Conservation (phyloP, 2,329 filamentous ascomycete species). For the Hyphodiscus sp. region DNA sequence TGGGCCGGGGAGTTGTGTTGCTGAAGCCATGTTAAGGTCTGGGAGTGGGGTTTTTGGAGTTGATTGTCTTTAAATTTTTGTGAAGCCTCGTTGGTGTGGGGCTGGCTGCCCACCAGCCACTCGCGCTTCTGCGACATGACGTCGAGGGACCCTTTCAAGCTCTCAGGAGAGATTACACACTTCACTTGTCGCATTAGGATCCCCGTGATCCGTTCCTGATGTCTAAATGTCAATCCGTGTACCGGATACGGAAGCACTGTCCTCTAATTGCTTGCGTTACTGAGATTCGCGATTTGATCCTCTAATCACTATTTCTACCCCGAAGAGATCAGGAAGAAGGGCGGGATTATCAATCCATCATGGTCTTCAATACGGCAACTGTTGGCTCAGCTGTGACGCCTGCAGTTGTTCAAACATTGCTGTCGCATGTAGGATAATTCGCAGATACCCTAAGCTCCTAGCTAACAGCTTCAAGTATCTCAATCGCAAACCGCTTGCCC, state of each 20-base stretch:
- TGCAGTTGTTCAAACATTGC: conserved; percentile 76
- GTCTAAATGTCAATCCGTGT: conserved; percentile 4
- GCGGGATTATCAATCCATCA: conserved; percentile 8
- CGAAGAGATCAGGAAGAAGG: not conserved
- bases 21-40: conserved; percentile 17
- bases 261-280: not conserved
- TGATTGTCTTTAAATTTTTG: conserved; percentile 10
- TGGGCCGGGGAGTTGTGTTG: conserved; percentile 11
- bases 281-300: not conserved
- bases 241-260: not conserved
- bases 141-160: no score
- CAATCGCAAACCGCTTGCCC: conserved; percentile 64
- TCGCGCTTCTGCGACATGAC: no score
- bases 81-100: not conserved
- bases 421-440: conserved; percentile 65
- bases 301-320: not conserved
- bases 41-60: not conserved
- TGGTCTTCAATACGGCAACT: conserved; percentile 66
- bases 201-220: not conserved
- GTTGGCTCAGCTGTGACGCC: conserved; percentile 82
- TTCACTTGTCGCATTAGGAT: not conserved
- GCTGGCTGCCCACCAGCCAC: not conserved
- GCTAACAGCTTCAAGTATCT: conserved; percentile 56
- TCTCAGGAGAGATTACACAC: not conserved
- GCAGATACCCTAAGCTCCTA: not conserved